Percentiles rank a stretch among this genome's conserved stretches.
Conservation (phyloP, 345 rosid species). For the Eucalyptus cladocalyx region DNA sequence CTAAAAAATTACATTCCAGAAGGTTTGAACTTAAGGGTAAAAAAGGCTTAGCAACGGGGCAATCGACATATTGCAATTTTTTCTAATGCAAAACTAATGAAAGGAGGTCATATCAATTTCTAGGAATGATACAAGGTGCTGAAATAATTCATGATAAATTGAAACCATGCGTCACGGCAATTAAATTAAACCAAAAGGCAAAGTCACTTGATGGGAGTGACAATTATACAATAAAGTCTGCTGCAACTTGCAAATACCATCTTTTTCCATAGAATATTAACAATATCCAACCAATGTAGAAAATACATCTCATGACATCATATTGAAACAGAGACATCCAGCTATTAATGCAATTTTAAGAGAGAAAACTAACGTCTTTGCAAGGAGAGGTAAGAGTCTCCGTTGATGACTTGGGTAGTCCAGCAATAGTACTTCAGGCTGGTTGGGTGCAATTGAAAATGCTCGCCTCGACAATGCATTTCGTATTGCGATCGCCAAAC, state of each 20-base stretch:
- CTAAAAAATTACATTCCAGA: neutral
- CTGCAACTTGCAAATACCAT: neutral
- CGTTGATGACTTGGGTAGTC: conserved; percentile 96
- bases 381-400: conserved; percentile 86
- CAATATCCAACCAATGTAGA: neutral
- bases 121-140: neutral
- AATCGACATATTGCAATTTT: neutral
- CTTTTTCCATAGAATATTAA: neutral
- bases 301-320: neutral
- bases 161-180: neutral
- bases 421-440: conserved; percentile 77
- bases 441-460: conserved; percentile 55
- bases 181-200: neutral
- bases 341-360: neutral
- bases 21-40: neutral
- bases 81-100: neutral
- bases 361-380: conserved; percentile 57
- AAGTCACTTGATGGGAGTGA: neutral
- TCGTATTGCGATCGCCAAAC: conserved; percentile 71
- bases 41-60: neutral
- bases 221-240: neutral
- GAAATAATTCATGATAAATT: neutral
- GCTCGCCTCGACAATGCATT: conserved; percentile 80
- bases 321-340: neutral
- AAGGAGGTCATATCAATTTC: neutral